Evolutionary conservation across 2,329 filamentous ascomycete species (phyloP).

Genomic region (Fusarium coicis): DNA sequence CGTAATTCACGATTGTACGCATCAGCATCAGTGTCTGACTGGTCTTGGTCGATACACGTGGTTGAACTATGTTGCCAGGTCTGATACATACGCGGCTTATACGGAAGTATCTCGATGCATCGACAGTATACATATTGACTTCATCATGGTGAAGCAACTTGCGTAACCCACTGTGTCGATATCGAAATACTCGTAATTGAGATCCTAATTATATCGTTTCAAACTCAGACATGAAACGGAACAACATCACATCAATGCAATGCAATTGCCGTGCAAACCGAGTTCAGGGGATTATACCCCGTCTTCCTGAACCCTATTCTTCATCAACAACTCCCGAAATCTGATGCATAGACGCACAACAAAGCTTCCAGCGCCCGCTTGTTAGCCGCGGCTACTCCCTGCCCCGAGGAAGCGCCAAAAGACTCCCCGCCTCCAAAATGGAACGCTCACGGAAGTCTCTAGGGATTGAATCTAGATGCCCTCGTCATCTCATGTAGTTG

Average conservation of each 20-base stretch:
- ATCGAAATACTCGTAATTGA: background rate
- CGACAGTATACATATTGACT: background rate
- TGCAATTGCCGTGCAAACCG: conserved; percentile 1
- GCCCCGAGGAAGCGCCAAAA: conserved; percentile 29
- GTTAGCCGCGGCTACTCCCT: conserved; percentile 24
- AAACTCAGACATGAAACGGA: conserved; percentile 1
- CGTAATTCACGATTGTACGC: background rate
- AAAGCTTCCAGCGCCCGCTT: conserved; percentile 11
- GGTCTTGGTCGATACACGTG: conserved; percentile 6
- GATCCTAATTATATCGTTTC: background rate
- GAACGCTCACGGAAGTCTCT: conserved; percentile 15
- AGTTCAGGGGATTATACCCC: background rate
- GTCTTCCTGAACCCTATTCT: background rate
- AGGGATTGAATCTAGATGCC: conserved; percentile 8
- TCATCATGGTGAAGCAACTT: conserved; percentile 1
- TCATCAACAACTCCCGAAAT: conserved; percentile 6
- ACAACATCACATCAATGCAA: background rate
- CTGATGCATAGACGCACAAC: background rate
- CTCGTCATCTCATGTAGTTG: conserved; percentile 20
- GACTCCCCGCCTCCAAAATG: conserved; percentile 16
- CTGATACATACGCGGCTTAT: conserved; percentile 1
- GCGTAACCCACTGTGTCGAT: conserved; percentile 5
- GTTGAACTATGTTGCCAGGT: background rate
- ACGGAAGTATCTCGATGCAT: background rate
- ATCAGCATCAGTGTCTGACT: conserved; percentile 8